Conservation (phyloP, 768 basidiomycete species). For the Coprinopsis cinerea region DNA sequence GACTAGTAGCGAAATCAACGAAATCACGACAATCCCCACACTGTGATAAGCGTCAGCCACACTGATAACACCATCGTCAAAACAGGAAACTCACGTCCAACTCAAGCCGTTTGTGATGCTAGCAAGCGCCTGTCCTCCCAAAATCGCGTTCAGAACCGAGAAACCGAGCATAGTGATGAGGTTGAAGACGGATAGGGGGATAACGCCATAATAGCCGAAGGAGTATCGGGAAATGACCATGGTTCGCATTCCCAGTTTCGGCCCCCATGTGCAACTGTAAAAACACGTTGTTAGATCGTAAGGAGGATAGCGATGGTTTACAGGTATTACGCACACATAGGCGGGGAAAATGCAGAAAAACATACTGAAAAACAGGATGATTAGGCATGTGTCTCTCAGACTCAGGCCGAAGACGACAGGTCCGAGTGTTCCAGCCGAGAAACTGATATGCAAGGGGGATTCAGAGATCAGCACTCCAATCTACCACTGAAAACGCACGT, state of each 20-base stretch:
- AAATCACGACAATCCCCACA: slow-evolving; percentile 79
- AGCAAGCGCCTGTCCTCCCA: slow-evolving; percentile 43
- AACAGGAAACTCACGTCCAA: slow-evolving; percentile 23
- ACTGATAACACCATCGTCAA: background rate
- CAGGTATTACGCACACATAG: slow-evolving; percentile 40
- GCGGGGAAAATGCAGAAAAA: slow-evolving; percentile 54
- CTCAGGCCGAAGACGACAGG: slow-evolving; percentile 55
- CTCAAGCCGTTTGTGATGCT: slow-evolving; percentile 24
- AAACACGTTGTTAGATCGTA: background rate
- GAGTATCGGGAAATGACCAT: slow-evolving; percentile 63
- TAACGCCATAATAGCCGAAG: slow-evolving; percentile 45
- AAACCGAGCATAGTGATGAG: slow-evolving; percentile 52
- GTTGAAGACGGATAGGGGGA: slow-evolving; percentile 44
- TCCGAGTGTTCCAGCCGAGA: slow-evolving; percentile 64
- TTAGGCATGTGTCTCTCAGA: slow-evolving; percentile 55
- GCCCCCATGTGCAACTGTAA: slow-evolving; percentile 57
- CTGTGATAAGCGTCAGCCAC: slow-evolving; percentile 25
- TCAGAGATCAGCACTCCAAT: background rate
- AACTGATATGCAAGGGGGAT: slow-evolving; percentile 34
- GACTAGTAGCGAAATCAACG: slow-evolving; percentile 56
- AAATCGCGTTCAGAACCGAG: slow-evolving; percentile 54
- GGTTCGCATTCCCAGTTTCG: slow-evolving; percentile 79
- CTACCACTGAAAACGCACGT: slow-evolving; percentile 26
- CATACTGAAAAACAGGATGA: slow-evolving; percentile 65
- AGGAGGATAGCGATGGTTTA: background rate